Conservation (phyloP, 257 asterid genomes). For the Ilex asprella region DNA sequence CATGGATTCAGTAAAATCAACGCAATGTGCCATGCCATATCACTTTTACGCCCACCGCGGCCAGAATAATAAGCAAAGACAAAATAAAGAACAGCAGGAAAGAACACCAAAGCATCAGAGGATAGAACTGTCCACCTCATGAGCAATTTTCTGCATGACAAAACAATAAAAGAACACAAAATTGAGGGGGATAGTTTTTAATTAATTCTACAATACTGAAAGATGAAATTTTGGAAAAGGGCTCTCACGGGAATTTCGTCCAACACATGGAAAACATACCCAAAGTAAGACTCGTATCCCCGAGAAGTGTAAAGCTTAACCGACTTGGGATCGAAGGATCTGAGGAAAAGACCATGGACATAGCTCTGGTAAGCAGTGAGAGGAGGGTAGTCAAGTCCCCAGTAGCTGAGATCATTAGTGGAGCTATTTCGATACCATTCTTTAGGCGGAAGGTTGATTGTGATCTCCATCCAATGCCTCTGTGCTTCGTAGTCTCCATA, state of each 20-base stretch:
- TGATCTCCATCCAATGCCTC: conserved; percentile 99
- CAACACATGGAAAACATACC: conserved; percentile 39
- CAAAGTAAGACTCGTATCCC: conserved; percentile 81
- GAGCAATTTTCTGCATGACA: conserved; percentile 86
- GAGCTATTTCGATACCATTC: conserved; percentile 85
- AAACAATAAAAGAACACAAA: conserved; percentile 14
- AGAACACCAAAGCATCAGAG: conserved; percentile 84
- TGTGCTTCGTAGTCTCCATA: conserved; percentile 97
- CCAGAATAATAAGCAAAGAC: conserved; percentile 42
- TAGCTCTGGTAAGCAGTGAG: conserved; percentile 92
- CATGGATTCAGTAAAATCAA: conserved; percentile 89
- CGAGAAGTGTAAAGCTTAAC: conserved; percentile 55
- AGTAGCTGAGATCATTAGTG: conserved; percentile 63
- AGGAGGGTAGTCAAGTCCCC: conserved; percentile 99
- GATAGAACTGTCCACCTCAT: conserved; percentile 97
- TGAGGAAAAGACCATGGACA: conserved; percentile 57
- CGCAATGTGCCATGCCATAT: conserved; percentile 58
- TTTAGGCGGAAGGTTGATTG: conserved; percentile 62
- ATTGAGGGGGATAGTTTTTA: not conserved
- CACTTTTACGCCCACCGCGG: conserved; percentile 27
- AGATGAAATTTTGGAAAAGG: not conserved
- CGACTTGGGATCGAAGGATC: conserved; percentile 63
- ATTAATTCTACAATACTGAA: not conserved
- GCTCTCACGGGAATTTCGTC: conserved; percentile 2
- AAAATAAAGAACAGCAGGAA: conserved; percentile 85